phyloP scores from a whole-genome alignment of 2,329 filamentous ascomycete species.

The Fusarium decemcellulare region DNA sequence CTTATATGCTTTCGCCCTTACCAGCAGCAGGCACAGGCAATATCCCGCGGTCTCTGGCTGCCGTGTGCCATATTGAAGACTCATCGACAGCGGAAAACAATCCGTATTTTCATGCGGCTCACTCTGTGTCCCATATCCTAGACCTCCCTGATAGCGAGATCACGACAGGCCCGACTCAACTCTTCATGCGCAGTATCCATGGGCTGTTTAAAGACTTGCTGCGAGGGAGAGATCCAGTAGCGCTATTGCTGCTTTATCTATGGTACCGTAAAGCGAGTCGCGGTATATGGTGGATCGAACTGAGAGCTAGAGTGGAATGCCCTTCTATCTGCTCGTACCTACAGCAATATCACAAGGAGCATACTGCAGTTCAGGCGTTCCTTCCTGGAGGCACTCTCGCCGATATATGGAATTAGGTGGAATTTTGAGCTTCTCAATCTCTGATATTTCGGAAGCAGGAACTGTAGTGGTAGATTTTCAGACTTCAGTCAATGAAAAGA shows the following conservation, averaged over 20 bases:
- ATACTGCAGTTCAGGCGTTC: conserved; percentile 48
- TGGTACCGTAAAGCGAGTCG: conserved; percentile 59
- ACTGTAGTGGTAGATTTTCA: too few relatives aligned
- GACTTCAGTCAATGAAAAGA: too few relatives aligned
- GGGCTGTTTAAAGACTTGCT: conserved; percentile 53
- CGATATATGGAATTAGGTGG: background rate
- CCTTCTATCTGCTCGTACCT: conserved; percentile 59
- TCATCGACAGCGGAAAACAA: conserved; percentile 53
- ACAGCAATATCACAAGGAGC: conserved; percentile 45
- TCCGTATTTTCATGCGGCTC: conserved; percentile 56
- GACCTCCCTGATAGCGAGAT: conserved; percentile 48
- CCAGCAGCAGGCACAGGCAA: conserved; percentile 44
- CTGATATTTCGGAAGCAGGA: too few relatives aligned
- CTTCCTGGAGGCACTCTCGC: conserved; percentile 53
- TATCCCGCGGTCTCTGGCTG: conserved; percentile 44
- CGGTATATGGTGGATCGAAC: conserved; percentile 60
- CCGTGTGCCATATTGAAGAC: conserved; percentile 42
- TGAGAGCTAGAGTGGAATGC: conserved; percentile 58
- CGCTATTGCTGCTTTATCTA: conserved; percentile 57
- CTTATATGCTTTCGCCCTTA: conserved; percentile 53
- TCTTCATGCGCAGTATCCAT: conserved; percentile 53
- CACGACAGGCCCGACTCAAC: conserved; percentile 48
- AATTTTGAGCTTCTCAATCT: background rate
- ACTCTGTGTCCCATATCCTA: conserved; percentile 52
- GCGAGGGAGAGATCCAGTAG: conserved; percentile 51